Base-by-base conservation (phyloP, 306 rosid species). In the Myrica gale region DNA sequence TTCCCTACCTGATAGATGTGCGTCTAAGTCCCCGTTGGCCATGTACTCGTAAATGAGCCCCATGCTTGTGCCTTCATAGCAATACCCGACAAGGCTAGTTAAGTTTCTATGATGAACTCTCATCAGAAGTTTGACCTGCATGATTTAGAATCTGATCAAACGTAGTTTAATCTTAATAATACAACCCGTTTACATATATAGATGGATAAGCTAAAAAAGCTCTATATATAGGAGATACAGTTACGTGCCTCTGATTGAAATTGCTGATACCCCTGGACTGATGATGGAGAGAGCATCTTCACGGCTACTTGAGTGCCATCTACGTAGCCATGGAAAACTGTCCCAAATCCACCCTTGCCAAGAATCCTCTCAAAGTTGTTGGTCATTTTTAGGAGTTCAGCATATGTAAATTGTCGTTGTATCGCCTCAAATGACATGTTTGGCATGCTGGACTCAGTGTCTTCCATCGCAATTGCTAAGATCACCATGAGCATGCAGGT, bases 181-280 rank as follows among this genome's bases (percentile, higher is more conserved):
- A 4, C 52, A 41, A 42, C 0, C 46, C 0, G 3, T n/a, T n/a
- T 0, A 6, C 8, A 17, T 17, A 16, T 4, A 41, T 15, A 16
- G 3, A 4, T 37, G 44, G 53, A 16, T 7, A 8, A 48, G 52
- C 9, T 32, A 56, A 1, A 54, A 20, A 67, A 5, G 8, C 53
- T 37, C 0, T 6, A 8, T 17, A 8, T 3, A 56, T 8, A 9
- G 3, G 58, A 46, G 5, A 10, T 16, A 54, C 39, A 67, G 51
- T 4, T 5, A 79, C 85, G 11, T 86, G 78, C 92, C 89, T 90
- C 92, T 62, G 88, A 83, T n/a, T 78, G 78, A 80, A 85, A 90
- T 71, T 88, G 86, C 13, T 81, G 77, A 74, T 79, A 75, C 7
- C 92, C 88, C 51, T 75, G 87, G 15, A 51, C 76, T 21, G 92